Conservation (phyloP, 2,329 filamentous ascomycete species). For the Exophiala viscosa region DNA sequence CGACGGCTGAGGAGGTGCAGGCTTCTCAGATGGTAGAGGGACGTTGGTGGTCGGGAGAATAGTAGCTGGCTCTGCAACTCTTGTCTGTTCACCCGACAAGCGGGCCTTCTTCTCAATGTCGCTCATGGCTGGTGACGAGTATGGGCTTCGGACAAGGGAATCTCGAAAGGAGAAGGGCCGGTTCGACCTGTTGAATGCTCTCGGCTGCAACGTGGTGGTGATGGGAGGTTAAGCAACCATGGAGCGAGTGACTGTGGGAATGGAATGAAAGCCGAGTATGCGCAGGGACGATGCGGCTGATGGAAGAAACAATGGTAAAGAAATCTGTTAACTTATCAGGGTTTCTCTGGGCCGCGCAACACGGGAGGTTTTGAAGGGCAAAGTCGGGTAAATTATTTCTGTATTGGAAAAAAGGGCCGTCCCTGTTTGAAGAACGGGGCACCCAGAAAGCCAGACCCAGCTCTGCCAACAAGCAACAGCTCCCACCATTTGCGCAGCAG, state of each 20-base stretch:
- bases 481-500: too few species aligned
- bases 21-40: constrained; percentile 65
- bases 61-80: constrained; percentile 40
- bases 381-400: too few species aligned
- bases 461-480: too few species aligned
- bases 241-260: background rate
- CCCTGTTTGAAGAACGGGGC: too few species aligned
- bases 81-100: constrained; percentile 71
- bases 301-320: too few species aligned
- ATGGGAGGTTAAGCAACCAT: constrained; percentile 12
- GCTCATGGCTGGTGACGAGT: constrained; percentile 50
- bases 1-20: constrained; percentile 57
- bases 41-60: constrained; percentile 74
- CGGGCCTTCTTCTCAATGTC: constrained; percentile 76
- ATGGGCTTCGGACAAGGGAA: constrained; percentile 42
- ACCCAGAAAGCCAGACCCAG: too few species aligned
- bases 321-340: too few species aligned
- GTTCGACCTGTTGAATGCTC: constrained; percentile 35
- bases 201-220: constrained; percentile 21
- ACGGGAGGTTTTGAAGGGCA: too few species aligned
- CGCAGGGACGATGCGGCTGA: too few species aligned
- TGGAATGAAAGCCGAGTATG: too few species aligned
- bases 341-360: too few species aligned
- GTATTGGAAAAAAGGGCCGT: too few species aligned
- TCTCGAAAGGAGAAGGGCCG: constrained; percentile 47